Conservation (phyloP, 2,329 filamentous ascomycete genomes). For the Diaporthe humulicola region DNA sequence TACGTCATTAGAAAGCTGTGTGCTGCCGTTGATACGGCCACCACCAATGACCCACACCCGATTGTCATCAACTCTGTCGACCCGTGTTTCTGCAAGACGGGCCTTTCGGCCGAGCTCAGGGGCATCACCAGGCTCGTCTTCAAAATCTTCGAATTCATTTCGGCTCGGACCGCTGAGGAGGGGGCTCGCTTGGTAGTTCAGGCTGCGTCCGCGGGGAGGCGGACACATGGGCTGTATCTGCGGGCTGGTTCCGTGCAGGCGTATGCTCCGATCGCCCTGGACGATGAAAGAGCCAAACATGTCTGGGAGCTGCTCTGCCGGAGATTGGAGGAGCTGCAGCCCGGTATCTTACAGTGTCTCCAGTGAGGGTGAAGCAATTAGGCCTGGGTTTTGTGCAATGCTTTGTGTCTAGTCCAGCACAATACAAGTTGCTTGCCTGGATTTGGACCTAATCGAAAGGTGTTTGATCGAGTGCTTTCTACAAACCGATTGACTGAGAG, state of each 20-base stretch:
- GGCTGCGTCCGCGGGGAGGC: constrained; percentile 38
- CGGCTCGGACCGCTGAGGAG: constrained; percentile 41
- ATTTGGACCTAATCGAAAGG: background rate
- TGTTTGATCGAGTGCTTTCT: background rate
- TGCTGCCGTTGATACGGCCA: constrained; percentile 29
- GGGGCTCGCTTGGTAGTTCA: constrained; percentile 41
- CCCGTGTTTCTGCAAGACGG: constrained; percentile 44
- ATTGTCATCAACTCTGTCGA: constrained; percentile 44
- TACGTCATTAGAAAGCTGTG: constrained; percentile 37
- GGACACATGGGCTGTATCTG: constrained; percentile 42
- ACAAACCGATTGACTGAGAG: background rate
- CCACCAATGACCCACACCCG: constrained; percentile 1
- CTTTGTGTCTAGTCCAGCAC: background rate
- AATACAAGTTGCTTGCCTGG: background rate
- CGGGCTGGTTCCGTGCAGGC: constrained; percentile 38
- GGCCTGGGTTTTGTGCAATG: background rate
- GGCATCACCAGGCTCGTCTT: constrained; percentile 23
- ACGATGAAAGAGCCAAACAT: constrained; percentile 33
- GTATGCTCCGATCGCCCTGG: constrained; percentile 36
- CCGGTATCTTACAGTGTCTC: constrained; percentile 26
- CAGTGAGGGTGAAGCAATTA: background rate
- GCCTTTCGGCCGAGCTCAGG: constrained; percentile 35
- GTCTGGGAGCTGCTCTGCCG: constrained; percentile 35
- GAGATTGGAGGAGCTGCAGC: constrained; percentile 32
- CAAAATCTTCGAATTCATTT: constrained; percentile 38